phyloP scores from a whole-genome alignment of 2,329 filamentous ascomycete genomes.

The Aspergillus sp. region DNA sequence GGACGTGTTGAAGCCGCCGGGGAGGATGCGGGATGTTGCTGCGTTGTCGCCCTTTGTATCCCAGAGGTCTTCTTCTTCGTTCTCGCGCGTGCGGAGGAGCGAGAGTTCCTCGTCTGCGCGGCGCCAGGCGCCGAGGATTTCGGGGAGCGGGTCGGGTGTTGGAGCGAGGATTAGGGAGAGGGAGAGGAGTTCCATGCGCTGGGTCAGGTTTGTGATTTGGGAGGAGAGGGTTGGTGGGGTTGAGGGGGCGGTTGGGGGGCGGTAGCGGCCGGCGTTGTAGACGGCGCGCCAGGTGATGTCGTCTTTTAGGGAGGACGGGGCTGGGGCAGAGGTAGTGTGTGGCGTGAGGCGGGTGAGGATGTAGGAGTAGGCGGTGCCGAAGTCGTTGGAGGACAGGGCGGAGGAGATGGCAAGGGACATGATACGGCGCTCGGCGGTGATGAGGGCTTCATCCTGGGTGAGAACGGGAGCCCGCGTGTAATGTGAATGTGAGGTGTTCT shows the following conservation, averaged over 20 bases:
- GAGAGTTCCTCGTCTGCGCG: slow-evolving; percentile 65
- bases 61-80: slow-evolving; percentile 61
- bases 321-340: slow-evolving; percentile 37
- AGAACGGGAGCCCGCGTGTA: slow-evolving; percentile 9
- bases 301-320: slow-evolving; percentile 45
- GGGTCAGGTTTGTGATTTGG: slow-evolving; percentile 61
- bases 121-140: slow-evolving; percentile 66
- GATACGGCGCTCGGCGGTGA: slow-evolving; percentile 51
- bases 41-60: slow-evolving; percentile 58
- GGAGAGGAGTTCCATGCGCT: slow-evolving; percentile 68
- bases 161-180: slow-evolving; percentile 65
- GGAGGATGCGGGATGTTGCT: slow-evolving; percentile 33
- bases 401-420: slow-evolving; percentile 52
- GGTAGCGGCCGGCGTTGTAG: slow-evolving; percentile 64
- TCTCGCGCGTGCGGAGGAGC: slow-evolving; percentile 58
- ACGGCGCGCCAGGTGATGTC: slow-evolving; percentile 69
- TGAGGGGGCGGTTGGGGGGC: slow-evolving; percentile 36
- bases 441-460: slow-evolving; percentile 33
- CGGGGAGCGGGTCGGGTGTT: slow-evolving; percentile 58
- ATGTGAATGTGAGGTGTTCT: slow-evolving; percentile 22
- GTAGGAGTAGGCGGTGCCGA: slow-evolving; percentile 69
- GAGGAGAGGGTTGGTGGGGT: slow-evolving; percentile 40
- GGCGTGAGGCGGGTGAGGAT: slow-evolving; percentile 62
- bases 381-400: slow-evolving; percentile 49
- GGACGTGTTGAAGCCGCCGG: slow-evolving; percentile 46